Percentiles rank a stretch among this genome's conserved stretches.
Conservation (phyloP, 2,329 filamentous ascomycete genomes). For the Monilinia fructicola region DNA sequence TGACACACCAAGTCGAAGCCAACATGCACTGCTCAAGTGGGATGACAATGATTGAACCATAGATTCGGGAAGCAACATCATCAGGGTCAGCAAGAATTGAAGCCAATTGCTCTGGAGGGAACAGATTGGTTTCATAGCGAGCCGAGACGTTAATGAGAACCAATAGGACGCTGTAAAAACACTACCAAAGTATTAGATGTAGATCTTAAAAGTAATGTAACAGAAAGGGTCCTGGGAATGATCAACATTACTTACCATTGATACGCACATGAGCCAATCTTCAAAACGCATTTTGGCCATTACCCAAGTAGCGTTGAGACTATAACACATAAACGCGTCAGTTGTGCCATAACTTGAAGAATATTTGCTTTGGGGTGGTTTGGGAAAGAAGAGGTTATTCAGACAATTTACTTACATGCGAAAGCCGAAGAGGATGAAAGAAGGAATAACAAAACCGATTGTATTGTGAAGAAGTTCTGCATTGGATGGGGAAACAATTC, state of each 20-base stretch:
- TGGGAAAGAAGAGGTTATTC: not conserved
- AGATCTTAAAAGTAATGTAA: not conserved
- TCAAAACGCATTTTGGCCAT: conserved; percentile 35
- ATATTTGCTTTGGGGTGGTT: no score
- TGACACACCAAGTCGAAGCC: conserved; percentile 50
- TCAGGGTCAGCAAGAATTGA: conserved; percentile 40
- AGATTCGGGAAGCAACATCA: conserved; percentile 46
- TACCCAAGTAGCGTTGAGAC: conserved; percentile 29
- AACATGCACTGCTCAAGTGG: not conserved
- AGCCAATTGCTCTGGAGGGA: conserved; percentile 41
- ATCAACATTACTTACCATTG: conserved; percentile 38
- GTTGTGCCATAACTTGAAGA: not conserved
- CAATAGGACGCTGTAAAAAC: conserved; percentile 42
- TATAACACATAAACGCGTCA: conserved; percentile 4
- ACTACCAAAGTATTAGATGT: conserved; percentile 31
- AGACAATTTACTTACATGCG: conserved; percentile 30
- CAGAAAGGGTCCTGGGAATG: not conserved
- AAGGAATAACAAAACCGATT: conserved; percentile 31
- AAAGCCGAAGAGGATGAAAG: conserved; percentile 27
- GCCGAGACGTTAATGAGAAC: conserved; percentile 43
- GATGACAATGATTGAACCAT: conserved; percentile 36
- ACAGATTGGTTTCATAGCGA: conserved; percentile 43
- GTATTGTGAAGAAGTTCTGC: conserved; percentile 31
- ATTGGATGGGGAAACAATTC: conserved; percentile 28
- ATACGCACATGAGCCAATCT: conserved; percentile 43